Evolutionary conservation across 2,329 filamentous ascomycete genomes (phyloP), one percentile per base, ranked within the genome.

Genomic region (Clarireedia paspali): DNA sequence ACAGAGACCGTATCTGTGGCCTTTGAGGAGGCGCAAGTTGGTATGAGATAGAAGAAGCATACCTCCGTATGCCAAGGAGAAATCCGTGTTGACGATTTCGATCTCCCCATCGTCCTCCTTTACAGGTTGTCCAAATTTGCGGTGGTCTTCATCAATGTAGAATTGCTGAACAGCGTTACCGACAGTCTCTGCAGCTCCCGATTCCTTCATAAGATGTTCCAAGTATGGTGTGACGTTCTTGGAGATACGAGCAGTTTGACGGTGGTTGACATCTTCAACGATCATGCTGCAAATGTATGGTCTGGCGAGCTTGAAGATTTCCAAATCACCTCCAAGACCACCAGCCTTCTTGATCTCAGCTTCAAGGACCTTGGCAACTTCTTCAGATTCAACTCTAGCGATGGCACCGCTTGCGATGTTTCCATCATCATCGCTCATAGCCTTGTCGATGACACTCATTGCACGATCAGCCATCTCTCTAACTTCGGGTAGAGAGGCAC

Each of bases 41-140:
- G 94, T 96, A 75, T 97, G 94, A 5, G 91, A 96, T 23, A 99
- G 81, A 59, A 99, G 77, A 63, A 99, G 83, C 91, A 96, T 97
- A 67, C 94, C 94, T 70, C 94, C 94, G 68, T 99, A 99, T 48
- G 91, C 94, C 24, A 99, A 82, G 20, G 94, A 99, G 77, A 99
- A 99, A 70, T 94, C 88, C 47, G 94, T 92, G 67, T 99, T 97
- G 70, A 99, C 94, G 68, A 99, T 96, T 73, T 97, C 94, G 23
- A 87, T 79, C 74, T 99, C 94, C 58, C 91, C 91, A 59, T 95
- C 89, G 59, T 96, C 90, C 60, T 94, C 89, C 71, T 91, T 88
- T 62, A 89, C 79, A 2, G 91, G 89, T 53, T 87, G 83, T 61
- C 91, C 92, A 66, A 84, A 95, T 69, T 89, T 94, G 71, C 90